Evolutionary conservation across 1,139 yeast species (phyloP), one percentile per base, ranked within the genome.

Genomic region (Zygoascus sp.): DNA sequence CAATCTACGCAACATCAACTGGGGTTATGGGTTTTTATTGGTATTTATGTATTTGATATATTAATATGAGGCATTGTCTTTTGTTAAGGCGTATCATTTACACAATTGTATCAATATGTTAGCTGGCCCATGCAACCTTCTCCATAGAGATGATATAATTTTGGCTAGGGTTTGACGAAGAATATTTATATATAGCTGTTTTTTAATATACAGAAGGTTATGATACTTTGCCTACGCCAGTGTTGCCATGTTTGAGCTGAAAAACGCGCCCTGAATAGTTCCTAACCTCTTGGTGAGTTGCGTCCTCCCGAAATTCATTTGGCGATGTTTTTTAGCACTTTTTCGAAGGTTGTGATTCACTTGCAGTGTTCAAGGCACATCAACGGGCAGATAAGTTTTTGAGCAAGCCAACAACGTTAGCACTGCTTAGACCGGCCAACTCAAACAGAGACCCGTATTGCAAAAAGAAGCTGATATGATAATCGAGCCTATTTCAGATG

Each of bases 1-100:
- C 39, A 17, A 7, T 35, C 39, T 35, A 21, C 39, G 39, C 39
- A 35, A 35, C 39, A 11, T 19, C 36, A 20, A 21, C 27, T 40
- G 43, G 43, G 43, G 23, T 40, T 30, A 40, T 40, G 43, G 39
- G 42, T 47, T 34, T 34, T 39, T 27, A 40, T 28, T 44, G 40
- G 27, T 34, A 21, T 37, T 46, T 47, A 41, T 36, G 32, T 44
- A 46, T 41, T 40, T 47, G 37, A 40, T 40, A 40, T 30, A 40
- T 40, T 40, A 40, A 40, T 40, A 40, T 40, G 43, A 40, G 20
- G 43, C 36, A 30, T 19, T 40, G 43, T 40, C 35, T 40, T 40
- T 32, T 10, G 27, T 23, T 30, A n/a, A 30, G 34, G 13, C 34
- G 13, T 30, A 30, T 30, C 34, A 30, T n/a, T 9, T 30, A 30